Base-by-base conservation (phyloP, 768 basidiomycete species). In the Erythrobasidium yunnanense region DNA sequence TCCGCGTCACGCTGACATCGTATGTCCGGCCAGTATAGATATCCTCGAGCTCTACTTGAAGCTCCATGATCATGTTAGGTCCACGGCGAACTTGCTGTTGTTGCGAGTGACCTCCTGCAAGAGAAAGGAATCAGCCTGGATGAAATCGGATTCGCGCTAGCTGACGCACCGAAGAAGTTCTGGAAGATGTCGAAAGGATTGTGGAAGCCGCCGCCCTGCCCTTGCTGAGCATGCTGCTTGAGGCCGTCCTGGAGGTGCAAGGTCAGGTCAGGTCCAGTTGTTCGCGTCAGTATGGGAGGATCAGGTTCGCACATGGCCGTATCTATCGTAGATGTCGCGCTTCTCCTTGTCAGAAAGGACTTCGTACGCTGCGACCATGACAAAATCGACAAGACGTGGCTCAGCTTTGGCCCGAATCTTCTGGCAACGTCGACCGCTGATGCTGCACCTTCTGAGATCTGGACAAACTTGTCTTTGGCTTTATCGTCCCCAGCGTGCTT, bases 161-260 rank as follows among this genome's bases (percentile, higher is more conserved):
- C 8, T 20, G 5, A 46, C 56, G 3, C 84, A 55, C 88, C 88
- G 70, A 99, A 99, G 81, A 96, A 95, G 71, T 79, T 85, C 45
- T 86, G 83, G 78, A 99, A 99, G 71, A 95, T 82, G 76, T 97
- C 95, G 74, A 96, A 90, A 20, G 93, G 92, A 74, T 96, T 81
- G 58, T 85, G 80, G 18, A 76, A 79, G 68, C 87, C 85, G n/a
- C 88, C 90, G 51, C 85, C 85, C 25, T 74, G 72, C 45, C 75
- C 73, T 66, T 75, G 71, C 78, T 92, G 54, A 29, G 50, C 90
- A 56, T 88, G 88, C 32, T 87, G 87, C 76, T 88, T 89, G 58
- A 99, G 75, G 7, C 93, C 93, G 75, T 95, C 92, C 56, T 58
- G 56, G 6, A 35, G 23, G 29, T 4, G 15, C 13, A 52, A 15